These are phyloP conservation scores for Wickerhamiella domercqiae DNA, from an alignment of 805 yeast species.

Conservation along the genomic window DNA sequence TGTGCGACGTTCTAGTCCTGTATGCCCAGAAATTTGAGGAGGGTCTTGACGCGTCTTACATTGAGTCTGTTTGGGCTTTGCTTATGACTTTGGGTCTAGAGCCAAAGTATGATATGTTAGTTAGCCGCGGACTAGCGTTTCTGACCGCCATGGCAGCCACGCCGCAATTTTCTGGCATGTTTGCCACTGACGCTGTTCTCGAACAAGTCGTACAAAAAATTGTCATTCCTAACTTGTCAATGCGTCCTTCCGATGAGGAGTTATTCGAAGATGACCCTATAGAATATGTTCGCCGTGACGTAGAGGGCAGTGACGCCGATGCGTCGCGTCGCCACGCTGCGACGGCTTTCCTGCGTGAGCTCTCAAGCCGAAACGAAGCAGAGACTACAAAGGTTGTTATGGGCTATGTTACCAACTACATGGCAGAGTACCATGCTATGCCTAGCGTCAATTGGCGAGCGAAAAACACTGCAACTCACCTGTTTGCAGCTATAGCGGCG, in stretches of 20 bases:
- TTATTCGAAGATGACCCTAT: conserved; percentile 94
- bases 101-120: conserved; percentile 70
- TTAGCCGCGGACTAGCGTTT: conserved; percentile 65
- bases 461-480: conserved; percentile 73
- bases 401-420: conserved; percentile 52
- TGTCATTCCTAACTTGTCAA: conserved; percentile 71
- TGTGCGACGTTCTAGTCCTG: conserved; percentile 69
- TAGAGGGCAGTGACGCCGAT: conserved; percentile 90
- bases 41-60: conserved; percentile 60
- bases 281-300: conserved; percentile 77
- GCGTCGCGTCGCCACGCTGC: conserved; percentile 85
- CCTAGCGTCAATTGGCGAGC: conserved; percentile 53
- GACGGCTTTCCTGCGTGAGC: conserved; percentile 79
- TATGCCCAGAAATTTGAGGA: conserved; percentile 88
- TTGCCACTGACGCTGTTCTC: conserved; percentile 46
- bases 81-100: conserved; percentile 50
- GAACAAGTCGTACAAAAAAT: conserved; percentile 68
- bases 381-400: conserved; percentile 61
- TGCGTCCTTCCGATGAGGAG: conserved; percentile 83
- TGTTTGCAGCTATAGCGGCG: conserved; percentile 80
- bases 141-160: conserved; percentile 66
- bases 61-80: conserved; percentile 68
- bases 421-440: conserved; percentile 34
- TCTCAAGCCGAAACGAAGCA: conserved; percentile 63
- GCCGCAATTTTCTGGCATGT: conserved; percentile 46